Evolutionary conservation across 306 rosid species (phyloP).

Genomic region (Pterocarpus macrocarpus): DNA sequence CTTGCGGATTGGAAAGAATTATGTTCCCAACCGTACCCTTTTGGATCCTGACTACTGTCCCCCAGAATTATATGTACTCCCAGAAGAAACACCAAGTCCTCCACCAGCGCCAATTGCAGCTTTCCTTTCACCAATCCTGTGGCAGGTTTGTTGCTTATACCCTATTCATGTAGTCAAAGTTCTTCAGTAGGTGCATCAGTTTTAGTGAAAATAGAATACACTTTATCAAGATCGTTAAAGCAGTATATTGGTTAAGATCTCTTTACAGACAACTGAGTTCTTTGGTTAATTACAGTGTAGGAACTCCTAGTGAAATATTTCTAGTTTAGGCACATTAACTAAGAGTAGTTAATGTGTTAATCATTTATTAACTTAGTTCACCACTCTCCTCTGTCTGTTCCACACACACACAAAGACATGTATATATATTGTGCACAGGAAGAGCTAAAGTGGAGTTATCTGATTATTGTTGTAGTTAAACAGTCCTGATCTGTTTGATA

Average conservation of each 20-base stretch:
- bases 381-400: constrained; percentile 9
- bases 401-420: neutral
- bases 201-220: neutral
- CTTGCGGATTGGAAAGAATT: constrained; percentile 94
- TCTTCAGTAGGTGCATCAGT: constrained; percentile 7
- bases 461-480: constrained; percentile 74
- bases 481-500: constrained; percentile 95
- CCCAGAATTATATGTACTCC: constrained; percentile 88
- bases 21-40: constrained; percentile 68
- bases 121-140: constrained; percentile 81
- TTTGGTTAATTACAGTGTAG: constrained; percentile 11
- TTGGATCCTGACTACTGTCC: constrained; percentile 95
- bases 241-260: constrained; percentile 15
- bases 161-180: constrained; percentile 30
- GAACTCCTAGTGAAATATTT: constrained; percentile 21
- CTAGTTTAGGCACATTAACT: neutral
- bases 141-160: constrained; percentile 80
- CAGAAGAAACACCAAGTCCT: constrained; percentile 94
- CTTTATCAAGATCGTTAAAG: neutral
- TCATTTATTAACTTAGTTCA: constrained; percentile 9
- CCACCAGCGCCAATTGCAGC: constrained; percentile 97
- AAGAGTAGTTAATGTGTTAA: constrained; percentile 8
- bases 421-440: constrained; percentile 7
- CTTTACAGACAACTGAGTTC: neutral
- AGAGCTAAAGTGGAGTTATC: constrained; percentile 48